These are phyloP conservation scores for Skeletonema tropicum DNA, from an alignment of 108 stramenopile species.

Conservation along the genomic window DNA sequence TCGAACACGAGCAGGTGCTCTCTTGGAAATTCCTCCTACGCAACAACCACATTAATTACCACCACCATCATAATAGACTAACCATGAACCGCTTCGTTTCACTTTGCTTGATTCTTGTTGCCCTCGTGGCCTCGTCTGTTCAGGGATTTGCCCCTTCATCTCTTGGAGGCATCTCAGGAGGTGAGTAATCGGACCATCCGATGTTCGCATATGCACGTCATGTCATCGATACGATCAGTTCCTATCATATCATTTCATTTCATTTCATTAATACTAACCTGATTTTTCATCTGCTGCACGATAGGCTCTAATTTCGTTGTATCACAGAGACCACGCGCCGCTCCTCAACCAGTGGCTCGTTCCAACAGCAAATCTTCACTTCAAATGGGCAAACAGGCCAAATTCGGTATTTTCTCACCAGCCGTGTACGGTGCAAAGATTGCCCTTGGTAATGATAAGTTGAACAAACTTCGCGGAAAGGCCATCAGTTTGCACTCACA, in stretches of 20 bases:
- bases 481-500: conserved; percentile 92
- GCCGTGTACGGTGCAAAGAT: conserved; percentile 96
- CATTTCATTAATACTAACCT: background rate
- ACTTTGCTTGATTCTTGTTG: conserved; percentile 37
- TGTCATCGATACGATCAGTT: too few species aligned
- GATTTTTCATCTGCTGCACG: background rate
- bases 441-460: conserved; percentile 77
- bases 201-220: conserved; percentile 4
- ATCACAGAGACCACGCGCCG: conserved; percentile 61
- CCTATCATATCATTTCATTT: background rate
- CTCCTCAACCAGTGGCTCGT: conserved; percentile 39
- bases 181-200: conserved; percentile 17
- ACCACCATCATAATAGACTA: background rate
- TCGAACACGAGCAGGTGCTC: background rate
- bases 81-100: conserved; percentile 52
- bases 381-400: conserved; percentile 85
- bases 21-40: background rate
- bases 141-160: conserved; percentile 51
- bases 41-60: background rate
- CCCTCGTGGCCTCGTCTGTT: conserved; percentile 37
- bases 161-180: conserved; percentile 44
- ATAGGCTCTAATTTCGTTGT: conserved; percentile 80
- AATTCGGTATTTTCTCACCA: conserved; percentile 97
- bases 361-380: conserved; percentile 43
- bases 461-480: conserved; percentile 90